These are phyloP conservation scores for Penicillium polonicum DNA, from an alignment of 2,329 filamentous ascomycete species.

Conservation along the genomic window DNA sequence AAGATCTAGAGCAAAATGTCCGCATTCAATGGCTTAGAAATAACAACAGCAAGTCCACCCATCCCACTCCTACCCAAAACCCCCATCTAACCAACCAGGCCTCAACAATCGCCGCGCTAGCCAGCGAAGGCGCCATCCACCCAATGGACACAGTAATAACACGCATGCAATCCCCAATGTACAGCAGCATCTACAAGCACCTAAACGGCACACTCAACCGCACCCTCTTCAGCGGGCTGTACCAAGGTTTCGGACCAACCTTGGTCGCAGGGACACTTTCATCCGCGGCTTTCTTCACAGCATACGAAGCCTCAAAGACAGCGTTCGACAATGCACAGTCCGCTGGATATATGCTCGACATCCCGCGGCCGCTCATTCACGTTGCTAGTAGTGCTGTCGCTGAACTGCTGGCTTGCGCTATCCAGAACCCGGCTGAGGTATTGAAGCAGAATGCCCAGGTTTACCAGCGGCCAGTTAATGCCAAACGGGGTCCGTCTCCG, in stretches of 20 bases:
- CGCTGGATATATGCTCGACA: slow-evolving; percentile 2
- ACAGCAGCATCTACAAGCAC: slow-evolving; percentile 7
- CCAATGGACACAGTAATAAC: slow-evolving; percentile 15
- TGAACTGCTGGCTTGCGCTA: slow-evolving; percentile 7
- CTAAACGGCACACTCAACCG: slow-evolving; percentile 6
- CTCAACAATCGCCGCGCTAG: slow-evolving; percentile 10
- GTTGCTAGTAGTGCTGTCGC: slow-evolving; percentile 8
- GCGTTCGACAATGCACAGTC: slow-evolving; percentile 3
- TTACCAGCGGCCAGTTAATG: neutral
- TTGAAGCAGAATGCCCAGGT: slow-evolving; percentile 16
- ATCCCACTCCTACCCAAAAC: neutral
- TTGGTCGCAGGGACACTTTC: slow-evolving; percentile 4
- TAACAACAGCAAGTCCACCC: neutral
- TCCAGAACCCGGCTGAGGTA: slow-evolving; percentile 12
- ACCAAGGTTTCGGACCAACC: slow-evolving; percentile 12
- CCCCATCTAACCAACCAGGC: slow-evolving; percentile 3
- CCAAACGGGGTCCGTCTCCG: neutral
- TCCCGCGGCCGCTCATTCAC: slow-evolving; percentile 5
- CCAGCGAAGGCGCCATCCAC: slow-evolving; percentile 11
- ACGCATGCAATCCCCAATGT: slow-evolving; percentile 11
- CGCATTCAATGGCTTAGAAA: neutral
- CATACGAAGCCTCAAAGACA: slow-evolving; percentile 11
- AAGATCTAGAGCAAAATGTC: neutral
- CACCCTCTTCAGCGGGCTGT: slow-evolving; percentile 9
- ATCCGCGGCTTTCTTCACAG: slow-evolving; percentile 7